These are phyloP conservation scores for Sarocladiaceae sp. DNA, from an alignment of 2,329 filamentous ascomycete species.

Conservation along the genomic window DNA sequence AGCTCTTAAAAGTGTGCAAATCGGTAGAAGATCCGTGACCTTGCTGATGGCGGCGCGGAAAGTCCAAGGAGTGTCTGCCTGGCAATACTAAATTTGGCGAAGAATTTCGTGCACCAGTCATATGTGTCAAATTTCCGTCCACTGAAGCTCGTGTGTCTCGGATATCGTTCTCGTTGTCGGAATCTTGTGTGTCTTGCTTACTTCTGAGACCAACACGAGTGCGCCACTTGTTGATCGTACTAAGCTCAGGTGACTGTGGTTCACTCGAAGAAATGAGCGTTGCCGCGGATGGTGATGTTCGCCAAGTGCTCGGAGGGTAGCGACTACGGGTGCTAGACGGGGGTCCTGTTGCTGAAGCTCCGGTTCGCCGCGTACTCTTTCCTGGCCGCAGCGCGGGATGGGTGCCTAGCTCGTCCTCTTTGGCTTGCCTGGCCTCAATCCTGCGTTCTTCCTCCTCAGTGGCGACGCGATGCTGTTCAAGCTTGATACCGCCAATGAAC, in stretches of 20 bases:
- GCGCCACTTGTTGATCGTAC: constrained; percentile 29
- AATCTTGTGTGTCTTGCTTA: constrained; percentile 4
- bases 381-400: constrained; percentile 30
- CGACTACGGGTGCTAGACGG: constrained; percentile 8
- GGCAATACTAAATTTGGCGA: not conserved
- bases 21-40: not conserved
- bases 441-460: constrained; percentile 16
- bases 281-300: constrained; percentile 21
- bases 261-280: constrained; percentile 23
- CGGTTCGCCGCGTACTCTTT: not conserved
- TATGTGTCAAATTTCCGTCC: not conserved
- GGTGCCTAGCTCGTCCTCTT: constrained; percentile 17
- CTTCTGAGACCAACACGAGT: constrained; percentile 21
- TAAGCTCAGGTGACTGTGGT: constrained; percentile 23
- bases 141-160: constrained; percentile 5
- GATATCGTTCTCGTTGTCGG: not conserved
- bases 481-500: constrained; percentile 38
- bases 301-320: constrained; percentile 33
- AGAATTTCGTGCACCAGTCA: not conserved
- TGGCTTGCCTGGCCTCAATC: constrained; percentile 21
- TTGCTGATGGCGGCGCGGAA: not conserved
- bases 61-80: not conserved
- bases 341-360: not conserved
- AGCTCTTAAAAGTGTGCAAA: not conserved
- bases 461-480: constrained; percentile 33